Evolutionary conservation across 805 yeast genomes (phyloP), one percentile per base, ranked within the genome.

Genomic region (Blastobotrys robertii): DNA sequence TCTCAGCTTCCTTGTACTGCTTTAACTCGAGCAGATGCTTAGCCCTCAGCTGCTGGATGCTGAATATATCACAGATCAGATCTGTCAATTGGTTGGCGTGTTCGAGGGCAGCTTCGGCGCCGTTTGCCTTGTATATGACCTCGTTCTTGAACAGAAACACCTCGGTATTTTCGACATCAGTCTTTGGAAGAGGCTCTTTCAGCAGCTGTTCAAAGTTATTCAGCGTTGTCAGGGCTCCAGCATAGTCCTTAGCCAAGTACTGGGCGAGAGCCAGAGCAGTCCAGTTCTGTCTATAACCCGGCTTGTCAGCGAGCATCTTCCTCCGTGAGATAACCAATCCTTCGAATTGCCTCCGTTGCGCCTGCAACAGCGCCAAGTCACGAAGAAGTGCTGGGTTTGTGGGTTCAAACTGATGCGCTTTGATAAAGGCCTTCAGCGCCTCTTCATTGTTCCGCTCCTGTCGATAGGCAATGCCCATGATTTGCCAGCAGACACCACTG

Each of bases 201-300:
- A 86, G 76, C 29, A 84, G 65, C 28, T 74, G 79, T 60, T 90
- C 96, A 54, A 84, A 85, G 53, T 82, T 79, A 14, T 74, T 57
- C 52, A 88, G 70, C 1, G 90, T 83, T 44, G 74, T 74, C 44
- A 80, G 79, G 5, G 95, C 90, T 16, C 75, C 76, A 31, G 66
- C 68, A 55, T 70, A 73, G 55, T 87, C 84, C 19, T 74, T 73
- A 58, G 75, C 76, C 57, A 88, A 68, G 60, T 84, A 84, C 57
- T 82, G 85, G 1, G 97, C 95, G 35, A 86, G 71, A 1, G 95
- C 95, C 41, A 83, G 70, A 0, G 81, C 80, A 1, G 94, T 83
- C 95, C 96, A 88, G 57, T 85, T 84, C 48, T 90, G 87, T 50
- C 96, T 74, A 58, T 77, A 84, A 0, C 94, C 94, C 8, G 92